A percentile compares a stretch with the other conserved stretches of the same genome.
Evolutionary conservation across 495 filamentous ascomycete species (phyloP).

Genomic region (Lichenothelia convexa): DNA sequence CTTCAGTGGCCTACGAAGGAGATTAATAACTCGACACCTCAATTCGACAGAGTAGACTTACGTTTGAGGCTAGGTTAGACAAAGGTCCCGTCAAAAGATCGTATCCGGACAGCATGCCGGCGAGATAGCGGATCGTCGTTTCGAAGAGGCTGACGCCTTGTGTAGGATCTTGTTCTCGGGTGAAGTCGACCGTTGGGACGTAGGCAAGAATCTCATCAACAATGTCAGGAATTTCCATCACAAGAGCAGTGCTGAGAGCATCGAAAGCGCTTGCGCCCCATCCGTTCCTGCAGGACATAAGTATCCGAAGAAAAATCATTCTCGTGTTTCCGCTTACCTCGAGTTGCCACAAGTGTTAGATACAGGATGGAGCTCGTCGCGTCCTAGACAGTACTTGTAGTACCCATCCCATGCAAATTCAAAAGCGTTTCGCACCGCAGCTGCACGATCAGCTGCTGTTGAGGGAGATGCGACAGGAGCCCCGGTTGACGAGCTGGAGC

Average conservation of each 20-base stretch:
- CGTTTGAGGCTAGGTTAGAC: slow-evolving; percentile 26
- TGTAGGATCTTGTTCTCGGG: slow-evolving; percentile 14
- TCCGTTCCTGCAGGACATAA: slow-evolving; percentile 40
- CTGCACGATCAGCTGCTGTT: slow-evolving; percentile 27
- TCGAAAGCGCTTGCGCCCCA: slow-evolving; percentile 81
- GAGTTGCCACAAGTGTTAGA: slow-evolving; percentile 47
- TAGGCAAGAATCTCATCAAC: slow-evolving; percentile 51
- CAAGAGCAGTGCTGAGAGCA: slow-evolving; percentile 59
- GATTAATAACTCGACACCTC: too few species aligned
- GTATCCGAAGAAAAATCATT: neutral
- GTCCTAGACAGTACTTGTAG: slow-evolving; percentile 57
- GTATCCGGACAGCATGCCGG: slow-evolving; percentile 62
- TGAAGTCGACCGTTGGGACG: slow-evolving; percentile 52
- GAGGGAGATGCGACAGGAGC: too few species aligned
- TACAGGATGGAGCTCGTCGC: slow-evolving; percentile 58
- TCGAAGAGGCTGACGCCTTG: slow-evolving; percentile 69
- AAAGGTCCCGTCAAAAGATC: slow-evolving; percentile 62
- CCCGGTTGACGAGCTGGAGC: too few species aligned
- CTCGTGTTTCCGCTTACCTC: slow-evolving; percentile 29
- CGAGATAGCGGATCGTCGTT: slow-evolving; percentile 79
- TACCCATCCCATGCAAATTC: slow-evolving; percentile 68
- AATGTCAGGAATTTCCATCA: slow-evolving; percentile 53
- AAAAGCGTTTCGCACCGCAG: slow-evolving; percentile 59
- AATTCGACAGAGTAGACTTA: too few species aligned
- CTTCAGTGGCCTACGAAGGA: slow-evolving; percentile 19